Evolutionary conservation across 139 green algal genomes (phyloP).

Genomic region (Ostreobium quekettii): DNA sequence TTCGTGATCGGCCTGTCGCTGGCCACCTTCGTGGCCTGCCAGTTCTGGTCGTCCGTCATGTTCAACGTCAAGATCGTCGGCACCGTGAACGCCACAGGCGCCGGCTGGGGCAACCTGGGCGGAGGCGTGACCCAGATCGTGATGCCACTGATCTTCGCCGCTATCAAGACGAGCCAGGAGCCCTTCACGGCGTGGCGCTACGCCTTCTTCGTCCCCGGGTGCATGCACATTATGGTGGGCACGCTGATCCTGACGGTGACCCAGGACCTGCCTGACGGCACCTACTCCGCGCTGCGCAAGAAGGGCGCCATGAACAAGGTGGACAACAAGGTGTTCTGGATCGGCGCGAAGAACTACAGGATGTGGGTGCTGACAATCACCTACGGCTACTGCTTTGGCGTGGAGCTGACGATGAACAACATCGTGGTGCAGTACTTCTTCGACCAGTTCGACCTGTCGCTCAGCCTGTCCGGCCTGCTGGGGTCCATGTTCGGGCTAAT

Average conservation of each 20-base stretch:
- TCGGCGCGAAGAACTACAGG: slow-evolving; percentile 65
- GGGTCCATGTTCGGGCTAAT: slow-evolving; percentile 75
- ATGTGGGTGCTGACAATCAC: slow-evolving; percentile 51
- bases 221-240: slow-evolving; percentile 57
- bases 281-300: slow-evolving; percentile 69
- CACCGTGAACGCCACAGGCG: slow-evolving; percentile 62
- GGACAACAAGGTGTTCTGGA: slow-evolving; percentile 46
- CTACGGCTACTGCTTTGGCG: slow-evolving; percentile 76
- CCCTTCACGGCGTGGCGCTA: slow-evolving; percentile 72
- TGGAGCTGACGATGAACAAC: slow-evolving; percentile 81
- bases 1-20: slow-evolving; percentile 77
- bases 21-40: slow-evolving; percentile 78
- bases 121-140: slow-evolving; percentile 74
- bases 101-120: slow-evolving; percentile 79
- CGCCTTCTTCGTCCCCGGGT: slow-evolving; percentile 80
- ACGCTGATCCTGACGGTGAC: slow-evolving; percentile 44
- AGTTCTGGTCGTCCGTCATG: slow-evolving; percentile 73
- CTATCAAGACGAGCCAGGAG: slow-evolving; percentile 14
- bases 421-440: slow-evolving; percentile 59
- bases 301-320: slow-evolving; percentile 55
- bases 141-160: slow-evolving; percentile 64
- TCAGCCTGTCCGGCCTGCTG: slow-evolving; percentile 46
- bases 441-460: slow-evolving; percentile 60
- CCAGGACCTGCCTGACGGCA: slow-evolving; percentile 81
- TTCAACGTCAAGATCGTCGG: slow-evolving; percentile 46